phyloP scores from a whole-genome alignment of 2,329 filamentous ascomycete species.

The Ascochyta viciae-villosae region DNA sequence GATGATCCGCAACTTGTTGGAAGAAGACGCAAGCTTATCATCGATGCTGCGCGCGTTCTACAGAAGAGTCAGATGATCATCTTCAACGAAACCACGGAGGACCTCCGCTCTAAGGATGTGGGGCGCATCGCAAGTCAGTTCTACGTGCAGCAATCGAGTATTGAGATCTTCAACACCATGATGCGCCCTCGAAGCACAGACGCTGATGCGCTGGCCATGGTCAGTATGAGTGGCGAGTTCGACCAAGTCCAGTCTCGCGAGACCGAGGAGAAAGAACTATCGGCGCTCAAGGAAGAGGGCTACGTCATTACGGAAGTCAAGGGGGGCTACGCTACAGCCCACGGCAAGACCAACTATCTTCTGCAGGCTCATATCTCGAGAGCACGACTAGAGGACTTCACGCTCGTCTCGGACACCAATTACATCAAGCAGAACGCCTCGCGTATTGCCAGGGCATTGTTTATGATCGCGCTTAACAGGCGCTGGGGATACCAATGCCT shows the following conservation, averaged over 20 bases:
- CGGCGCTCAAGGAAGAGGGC: constrained; percentile 70
- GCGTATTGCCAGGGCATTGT: constrained; percentile 90
- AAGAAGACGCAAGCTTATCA: constrained; percentile 81
- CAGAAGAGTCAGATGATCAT: constrained; percentile 99
- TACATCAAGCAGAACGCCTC: constrained; percentile 97
- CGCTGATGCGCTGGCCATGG: constrained; percentile 93
- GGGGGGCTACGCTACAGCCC: constrained; percentile 69
- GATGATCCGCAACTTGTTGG: constrained; percentile 90
- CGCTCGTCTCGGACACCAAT: constrained; percentile 86
- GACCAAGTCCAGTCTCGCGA: constrained; percentile 95
- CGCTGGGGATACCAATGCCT: constrained; percentile 96
- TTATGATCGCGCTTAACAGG: constrained; percentile 96
- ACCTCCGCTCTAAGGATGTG: constrained; percentile 91
- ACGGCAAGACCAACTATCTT: constrained; percentile 94
- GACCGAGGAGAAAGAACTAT: constrained; percentile 87
- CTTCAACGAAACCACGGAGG: constrained; percentile 93
- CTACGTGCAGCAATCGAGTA: constrained; percentile 91
- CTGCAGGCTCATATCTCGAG: constrained; percentile 93
- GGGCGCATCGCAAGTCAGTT: constrained; percentile 97
- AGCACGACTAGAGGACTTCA: constrained; percentile 89
- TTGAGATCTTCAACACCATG: constrained; percentile 95
- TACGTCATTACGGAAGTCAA: constrained; percentile 78
- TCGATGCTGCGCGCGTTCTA: constrained; percentile 84
- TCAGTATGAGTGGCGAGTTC: constrained; percentile 96
- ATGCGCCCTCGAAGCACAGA: constrained; percentile 88